Percentiles rank a stretch among this genome's conserved stretches.
These are phyloP conservation scores for Daedaleopsis nitida DNA, from an alignment of 768 basidiomycete genomes.

Conservation along the genomic window DNA sequence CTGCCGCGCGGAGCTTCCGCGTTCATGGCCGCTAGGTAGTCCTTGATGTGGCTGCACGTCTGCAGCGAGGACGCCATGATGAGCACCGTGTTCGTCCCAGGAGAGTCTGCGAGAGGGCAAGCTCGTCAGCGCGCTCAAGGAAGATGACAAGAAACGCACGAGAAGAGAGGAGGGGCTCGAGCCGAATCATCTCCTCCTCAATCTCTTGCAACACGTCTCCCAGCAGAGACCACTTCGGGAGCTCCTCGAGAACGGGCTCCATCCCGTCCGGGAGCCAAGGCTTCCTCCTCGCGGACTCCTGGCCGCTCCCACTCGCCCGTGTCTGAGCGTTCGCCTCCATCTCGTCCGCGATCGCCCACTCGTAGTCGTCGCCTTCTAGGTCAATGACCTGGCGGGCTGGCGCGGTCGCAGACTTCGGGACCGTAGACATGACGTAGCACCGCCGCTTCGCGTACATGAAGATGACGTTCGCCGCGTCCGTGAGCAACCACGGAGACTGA, in stretches of 20 bases:
- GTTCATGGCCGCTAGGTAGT: slow-evolving; percentile 76
- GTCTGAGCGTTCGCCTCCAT: slow-evolving; percentile 38
- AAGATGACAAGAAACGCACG: slow-evolving; percentile 18
- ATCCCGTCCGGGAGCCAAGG: slow-evolving; percentile 76
- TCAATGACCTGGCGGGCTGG: slow-evolving; percentile 27
- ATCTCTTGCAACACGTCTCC: slow-evolving; percentile 88
- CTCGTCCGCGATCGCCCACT: slow-evolving; percentile 73
- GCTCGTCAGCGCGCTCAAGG: not conserved
- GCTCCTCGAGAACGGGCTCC: slow-evolving; percentile 88
- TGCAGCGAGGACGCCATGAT: slow-evolving; percentile 86
- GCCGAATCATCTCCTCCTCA: slow-evolving; percentile 78
- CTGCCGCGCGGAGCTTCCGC: slow-evolving; percentile 54
- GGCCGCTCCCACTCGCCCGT: not conserved
- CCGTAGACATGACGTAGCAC: slow-evolving; percentile 62
- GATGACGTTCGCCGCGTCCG: slow-evolving; percentile 87
- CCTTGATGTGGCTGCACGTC: slow-evolving; percentile 71
- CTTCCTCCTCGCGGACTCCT: slow-evolving; percentile 24
- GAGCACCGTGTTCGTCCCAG: slow-evolving; percentile 75
- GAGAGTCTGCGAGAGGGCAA: slow-evolving; percentile 29
- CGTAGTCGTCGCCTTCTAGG: slow-evolving; percentile 59
- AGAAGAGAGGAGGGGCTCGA: slow-evolving; percentile 41
- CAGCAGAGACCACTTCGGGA: slow-evolving; percentile 91
- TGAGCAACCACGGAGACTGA: slow-evolving; percentile 88
- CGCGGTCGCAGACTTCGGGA: slow-evolving; percentile 32
- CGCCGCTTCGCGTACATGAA: slow-evolving; percentile 78